phyloP scores from a whole-genome alignment of 345 rosid genomes.

The Eucalyptus microcorys region DNA sequence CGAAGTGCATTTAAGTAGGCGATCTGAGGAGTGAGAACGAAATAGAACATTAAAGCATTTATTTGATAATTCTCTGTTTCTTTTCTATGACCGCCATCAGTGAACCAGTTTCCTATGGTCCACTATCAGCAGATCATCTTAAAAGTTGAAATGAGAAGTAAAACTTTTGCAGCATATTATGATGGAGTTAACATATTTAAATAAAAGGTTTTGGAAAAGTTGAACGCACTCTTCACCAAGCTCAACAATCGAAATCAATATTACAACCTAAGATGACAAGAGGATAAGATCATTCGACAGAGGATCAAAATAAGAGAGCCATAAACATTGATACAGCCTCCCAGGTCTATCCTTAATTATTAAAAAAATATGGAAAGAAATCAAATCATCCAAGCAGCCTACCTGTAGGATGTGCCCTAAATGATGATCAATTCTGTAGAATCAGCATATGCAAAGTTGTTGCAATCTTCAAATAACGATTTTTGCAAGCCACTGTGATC shows the following conservation, averaged over 20 bases:
- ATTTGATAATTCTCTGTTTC: not conserved
- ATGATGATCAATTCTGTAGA: not conserved
- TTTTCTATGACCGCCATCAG: not conserved
- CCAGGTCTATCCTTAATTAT: not conserved
- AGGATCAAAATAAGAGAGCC: not conserved
- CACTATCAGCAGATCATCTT: not conserved
- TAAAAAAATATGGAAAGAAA: not conserved
- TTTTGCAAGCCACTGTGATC: not conserved
- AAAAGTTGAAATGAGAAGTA: not conserved
- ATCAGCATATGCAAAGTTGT: not conserved
- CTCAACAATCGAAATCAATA: not conserved
- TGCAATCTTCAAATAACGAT: not conserved
- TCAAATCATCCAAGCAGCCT: not conserved
- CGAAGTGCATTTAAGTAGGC: constrained; percentile 80
- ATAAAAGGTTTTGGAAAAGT: not conserved
- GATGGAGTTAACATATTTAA: not conserved
- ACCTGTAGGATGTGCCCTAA: not conserved
- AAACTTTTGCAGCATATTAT: not conserved
- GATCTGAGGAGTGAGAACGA: constrained; percentile 19
- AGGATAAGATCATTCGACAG: not conserved
- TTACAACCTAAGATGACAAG: not conserved
- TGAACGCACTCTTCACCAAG: not conserved
- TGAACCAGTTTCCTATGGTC: not conserved
- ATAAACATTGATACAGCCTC: not conserved
- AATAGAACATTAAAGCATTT: not conserved